Evolutionary conservation across 495 filamentous ascomycete species (phyloP).

Genomic region (Hypoxylon subgilvum): DNA sequence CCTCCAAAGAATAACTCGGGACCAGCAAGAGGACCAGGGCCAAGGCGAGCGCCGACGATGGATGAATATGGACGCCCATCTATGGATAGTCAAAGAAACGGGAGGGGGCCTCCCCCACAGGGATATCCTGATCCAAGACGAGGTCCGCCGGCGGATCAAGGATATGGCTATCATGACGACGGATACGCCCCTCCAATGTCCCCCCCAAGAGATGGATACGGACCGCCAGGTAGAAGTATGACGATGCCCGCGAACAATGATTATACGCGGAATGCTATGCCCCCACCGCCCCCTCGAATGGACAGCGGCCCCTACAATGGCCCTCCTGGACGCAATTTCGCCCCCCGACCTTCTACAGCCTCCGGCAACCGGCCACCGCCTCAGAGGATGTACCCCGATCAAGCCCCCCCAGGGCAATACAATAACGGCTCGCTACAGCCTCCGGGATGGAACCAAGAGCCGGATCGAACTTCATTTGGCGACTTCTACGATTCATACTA

Average conservation of each 20-base stretch:
- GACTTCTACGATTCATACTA: conserved; percentile 67
- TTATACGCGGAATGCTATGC: conserved; percentile 45
- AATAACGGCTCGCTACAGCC: conserved; percentile 37
- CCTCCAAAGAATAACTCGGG: conserved; percentile 20
- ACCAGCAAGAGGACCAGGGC: conserved; percentile 43
- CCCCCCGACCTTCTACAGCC: conserved; percentile 57
- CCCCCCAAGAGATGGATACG: conserved; percentile 41
- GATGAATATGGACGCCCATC: conserved; percentile 43
- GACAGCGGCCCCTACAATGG: conserved; percentile 53
- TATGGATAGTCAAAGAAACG: conserved; percentile 44
- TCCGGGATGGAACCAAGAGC: conserved; percentile 38
- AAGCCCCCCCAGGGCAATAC: conserved; percentile 41
- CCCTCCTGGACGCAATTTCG: conserved; percentile 50
- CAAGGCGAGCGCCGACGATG: conserved; percentile 44
- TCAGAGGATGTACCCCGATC: conserved; percentile 52
- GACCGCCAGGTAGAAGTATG: conserved; percentile 56
- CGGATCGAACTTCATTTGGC: conserved; percentile 49
- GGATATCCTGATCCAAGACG: conserved; percentile 51
- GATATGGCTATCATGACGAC: conserved; percentile 45
- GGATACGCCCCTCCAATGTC: conserved; percentile 45
- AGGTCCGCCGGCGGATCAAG: conserved; percentile 46
- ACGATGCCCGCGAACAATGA: conserved; percentile 59
- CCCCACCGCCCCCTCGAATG: conserved; percentile 39
- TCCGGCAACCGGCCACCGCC: conserved; percentile 54
- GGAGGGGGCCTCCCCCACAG: conserved; percentile 45